These are phyloP conservation scores for Hansenula sp. DNA, from an alignment of 1,139 yeast species.

Conservation along the genomic window DNA sequence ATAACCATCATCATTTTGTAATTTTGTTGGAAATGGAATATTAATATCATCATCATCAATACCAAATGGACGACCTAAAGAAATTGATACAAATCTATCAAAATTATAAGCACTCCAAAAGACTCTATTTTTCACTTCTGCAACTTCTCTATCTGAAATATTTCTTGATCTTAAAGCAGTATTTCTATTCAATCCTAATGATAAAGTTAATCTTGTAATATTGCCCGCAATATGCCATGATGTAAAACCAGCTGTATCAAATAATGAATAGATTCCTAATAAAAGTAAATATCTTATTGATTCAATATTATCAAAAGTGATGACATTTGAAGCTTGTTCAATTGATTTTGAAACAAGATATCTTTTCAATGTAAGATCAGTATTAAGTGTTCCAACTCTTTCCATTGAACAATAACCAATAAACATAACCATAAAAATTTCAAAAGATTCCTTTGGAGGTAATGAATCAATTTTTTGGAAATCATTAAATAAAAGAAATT, in stretches of 20 bases:
- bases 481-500: slow-evolving; percentile 23
- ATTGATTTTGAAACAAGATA: slow-evolving; percentile 33
- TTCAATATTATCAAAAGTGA: slow-evolving; percentile 31
- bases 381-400: slow-evolving; percentile 32
- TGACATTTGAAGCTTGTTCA: slow-evolving; percentile 30
- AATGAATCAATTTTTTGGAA: slow-evolving; percentile 20
- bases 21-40: slow-evolving; percentile 35
- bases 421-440: slow-evolving; percentile 44
- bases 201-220: slow-evolving; percentile 36
- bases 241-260: slow-evolving; percentile 38
- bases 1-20: slow-evolving; percentile 34
- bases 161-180: slow-evolving; percentile 25
- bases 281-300: slow-evolving; percentile 36
- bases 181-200: slow-evolving; percentile 39
- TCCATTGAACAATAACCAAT: slow-evolving; percentile 44
- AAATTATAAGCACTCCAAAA: slow-evolving; percentile 49
- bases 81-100: slow-evolving; percentile 40
- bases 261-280: slow-evolving; percentile 41
- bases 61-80: slow-evolving; percentile 40
- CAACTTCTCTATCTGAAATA: slow-evolving; percentile 5
- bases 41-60: slow-evolving; percentile 43
- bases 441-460: slow-evolving; percentile 28
- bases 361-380: slow-evolving; percentile 31
- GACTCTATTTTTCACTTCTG: slow-evolving; percentile 29
- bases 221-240: slow-evolving; percentile 47